Percentiles rank a stretch among this genome's conserved stretches.
Conservation (phyloP, 1,284 basidiomycete species). For the Malassezia japonica region DNA sequence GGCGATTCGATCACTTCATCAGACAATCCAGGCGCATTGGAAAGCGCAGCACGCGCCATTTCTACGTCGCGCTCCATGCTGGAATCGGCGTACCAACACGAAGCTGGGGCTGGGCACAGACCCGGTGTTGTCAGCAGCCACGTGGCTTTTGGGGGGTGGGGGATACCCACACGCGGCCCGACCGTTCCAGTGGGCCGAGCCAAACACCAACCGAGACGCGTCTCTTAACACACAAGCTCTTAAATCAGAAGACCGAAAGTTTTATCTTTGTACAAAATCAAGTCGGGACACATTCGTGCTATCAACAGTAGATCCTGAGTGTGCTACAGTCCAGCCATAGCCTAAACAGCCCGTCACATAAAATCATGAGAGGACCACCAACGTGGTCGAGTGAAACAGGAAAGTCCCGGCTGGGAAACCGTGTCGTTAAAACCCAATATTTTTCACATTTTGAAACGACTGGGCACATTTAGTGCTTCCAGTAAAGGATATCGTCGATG, state of each 20-base stretch:
- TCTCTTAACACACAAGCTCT: no score
- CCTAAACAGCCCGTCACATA: neutral
- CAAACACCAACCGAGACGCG: no score
- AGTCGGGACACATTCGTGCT: no score
- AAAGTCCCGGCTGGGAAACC: neutral
- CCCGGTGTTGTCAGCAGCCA: neutral
- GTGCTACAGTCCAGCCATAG: neutral
- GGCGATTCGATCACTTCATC: neutral
- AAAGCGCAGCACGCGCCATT: neutral
- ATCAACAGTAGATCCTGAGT: neutral
- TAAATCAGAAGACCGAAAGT: no score
- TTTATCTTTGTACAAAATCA: no score
- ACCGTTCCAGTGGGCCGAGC: no score
- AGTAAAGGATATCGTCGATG: slow-evolving; percentile 25
- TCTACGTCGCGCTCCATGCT: slow-evolving; percentile 3
- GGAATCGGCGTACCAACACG: neutral
- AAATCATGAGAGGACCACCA: no score
- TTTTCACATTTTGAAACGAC: neutral
- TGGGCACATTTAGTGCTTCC: slow-evolving; percentile 15
- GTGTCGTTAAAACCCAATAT: neutral
- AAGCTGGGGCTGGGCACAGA: neutral
- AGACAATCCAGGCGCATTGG: neutral
- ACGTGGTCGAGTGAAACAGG: no score
- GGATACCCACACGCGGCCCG: no score
- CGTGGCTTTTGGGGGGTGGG: no score